These are phyloP conservation scores for Grosmannia huntii DNA, from an alignment of 2,329 filamentous ascomycete genomes.

Conservation along the genomic window DNA sequence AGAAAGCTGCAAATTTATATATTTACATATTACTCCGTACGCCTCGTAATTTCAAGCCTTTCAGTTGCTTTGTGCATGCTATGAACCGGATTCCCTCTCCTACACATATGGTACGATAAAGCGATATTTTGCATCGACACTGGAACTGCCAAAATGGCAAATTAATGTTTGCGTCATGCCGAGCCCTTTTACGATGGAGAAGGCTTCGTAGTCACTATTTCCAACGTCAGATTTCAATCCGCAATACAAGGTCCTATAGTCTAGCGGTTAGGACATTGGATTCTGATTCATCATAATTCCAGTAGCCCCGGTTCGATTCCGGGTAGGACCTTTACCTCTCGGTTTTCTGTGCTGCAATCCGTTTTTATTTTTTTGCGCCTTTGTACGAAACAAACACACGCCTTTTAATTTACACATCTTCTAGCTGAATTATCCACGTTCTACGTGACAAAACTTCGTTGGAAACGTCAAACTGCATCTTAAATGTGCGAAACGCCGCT, in stretches of 20 bases:
- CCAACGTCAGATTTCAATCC: not conserved
- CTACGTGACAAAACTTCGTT: too few species aligned
- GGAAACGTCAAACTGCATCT: too few species aligned
- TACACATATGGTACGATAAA: too few species aligned
- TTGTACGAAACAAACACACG: not conserved
- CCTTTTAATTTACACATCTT: too few species aligned
- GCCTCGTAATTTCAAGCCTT: too few species aligned
- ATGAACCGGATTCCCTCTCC: too few species aligned
- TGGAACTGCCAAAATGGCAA: not conserved
- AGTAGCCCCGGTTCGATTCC: constrained; percentile 3
- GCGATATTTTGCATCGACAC: too few species aligned
- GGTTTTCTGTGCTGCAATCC: not conserved
- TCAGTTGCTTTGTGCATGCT: too few species aligned
- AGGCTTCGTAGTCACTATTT: not conserved
- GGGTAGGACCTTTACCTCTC: not conserved
- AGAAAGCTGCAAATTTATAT: not conserved
- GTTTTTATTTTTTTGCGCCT: not conserved
- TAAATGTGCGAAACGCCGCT: too few species aligned
- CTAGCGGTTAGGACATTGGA: constrained; percentile 4
- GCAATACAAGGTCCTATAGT: constrained; percentile 1
- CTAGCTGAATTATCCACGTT: too few species aligned
- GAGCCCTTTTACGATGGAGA: not conserved
- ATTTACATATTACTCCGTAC: too few species aligned
- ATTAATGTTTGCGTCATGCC: too few species aligned
- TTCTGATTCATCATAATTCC: not conserved